phyloP scores from a whole-genome alignment of 257 asterid species.

The Ocimum tenuiflorum region DNA sequence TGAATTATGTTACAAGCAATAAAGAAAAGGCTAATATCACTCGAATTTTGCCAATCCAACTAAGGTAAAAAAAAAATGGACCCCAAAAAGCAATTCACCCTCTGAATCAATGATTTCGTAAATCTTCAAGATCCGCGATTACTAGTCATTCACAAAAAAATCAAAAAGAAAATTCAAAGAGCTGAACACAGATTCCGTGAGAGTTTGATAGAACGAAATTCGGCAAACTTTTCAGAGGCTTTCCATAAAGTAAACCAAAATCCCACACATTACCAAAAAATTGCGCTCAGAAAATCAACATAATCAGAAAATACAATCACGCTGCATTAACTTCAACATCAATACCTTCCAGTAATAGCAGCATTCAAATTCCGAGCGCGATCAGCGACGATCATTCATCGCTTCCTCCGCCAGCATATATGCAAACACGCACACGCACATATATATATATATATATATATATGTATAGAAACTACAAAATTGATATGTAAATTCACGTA shows the following conservation, averaged over 20 bases:
- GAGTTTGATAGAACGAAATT: constrained; percentile 14
- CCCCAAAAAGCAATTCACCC: not conserved
- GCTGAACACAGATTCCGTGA: constrained; percentile 14
- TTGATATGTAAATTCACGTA: not conserved
- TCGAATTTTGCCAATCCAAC: constrained; percentile 21
- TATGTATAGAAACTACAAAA: not conserved
- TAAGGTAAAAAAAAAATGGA: not conserved
- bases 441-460: no score
- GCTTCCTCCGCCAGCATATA: constrained; percentile 1
- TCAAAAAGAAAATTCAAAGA: constrained; percentile 17
- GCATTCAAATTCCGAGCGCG: constrained; percentile 29
- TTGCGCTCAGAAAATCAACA: not conserved
- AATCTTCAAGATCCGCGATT: constrained; percentile 29
- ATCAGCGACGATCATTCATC: constrained; percentile 25
- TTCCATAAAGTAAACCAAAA: constrained; percentile 9
- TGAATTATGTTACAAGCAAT: not conserved
- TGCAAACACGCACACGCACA: not conserved
- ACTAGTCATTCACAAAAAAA: constrained; percentile 16
- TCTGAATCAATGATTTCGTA: constrained; percentile 18
- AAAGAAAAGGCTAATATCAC: not conserved
- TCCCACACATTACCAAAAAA: constrained; percentile 16
- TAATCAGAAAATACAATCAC: constrained; percentile 2
- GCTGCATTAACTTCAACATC: not conserved
- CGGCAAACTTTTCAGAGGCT: constrained; percentile 19
- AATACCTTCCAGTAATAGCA: constrained; percentile 20